These are phyloP conservation scores for Blyttiomyces sp. DNA, from an alignment of 371 early-diverging fungal species.

Conservation along the genomic window DNA sequence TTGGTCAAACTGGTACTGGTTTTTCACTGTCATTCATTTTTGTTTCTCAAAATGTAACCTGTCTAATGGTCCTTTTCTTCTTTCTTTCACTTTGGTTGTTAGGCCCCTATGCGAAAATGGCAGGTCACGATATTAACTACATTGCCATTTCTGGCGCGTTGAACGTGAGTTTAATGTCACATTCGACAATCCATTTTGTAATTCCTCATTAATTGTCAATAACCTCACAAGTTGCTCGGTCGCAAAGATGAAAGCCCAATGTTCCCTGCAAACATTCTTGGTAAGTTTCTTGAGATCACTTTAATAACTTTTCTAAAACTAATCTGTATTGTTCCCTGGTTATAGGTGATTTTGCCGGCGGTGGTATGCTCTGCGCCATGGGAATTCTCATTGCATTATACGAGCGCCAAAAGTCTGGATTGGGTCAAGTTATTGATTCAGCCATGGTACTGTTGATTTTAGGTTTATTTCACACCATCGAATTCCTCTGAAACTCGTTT, in stretches of 20 bases:
- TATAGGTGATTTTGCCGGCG: conserved; percentile 74
- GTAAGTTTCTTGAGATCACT: conserved; percentile 11
- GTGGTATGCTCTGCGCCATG: conserved; percentile 65
- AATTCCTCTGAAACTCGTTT: too few species aligned
- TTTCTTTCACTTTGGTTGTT: neutral
- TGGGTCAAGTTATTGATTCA: conserved; percentile 71
- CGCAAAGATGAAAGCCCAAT: conserved; percentile 55
- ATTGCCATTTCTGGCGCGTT: conserved; percentile 67
- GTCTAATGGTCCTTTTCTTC: neutral
- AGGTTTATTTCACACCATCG: neutral
- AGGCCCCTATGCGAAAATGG: conserved; percentile 49
- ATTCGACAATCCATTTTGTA: neutral
- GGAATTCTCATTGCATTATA: conserved; percentile 67
- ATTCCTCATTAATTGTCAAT: neutral
- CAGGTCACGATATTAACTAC: conserved; percentile 80
- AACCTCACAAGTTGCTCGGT: conserved; percentile 39
- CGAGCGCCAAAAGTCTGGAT: conserved; percentile 58
- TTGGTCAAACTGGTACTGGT: conserved; percentile 57
- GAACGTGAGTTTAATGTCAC: conserved; percentile 31
- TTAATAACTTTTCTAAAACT: neutral
- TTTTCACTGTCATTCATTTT: neutral
- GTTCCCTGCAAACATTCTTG: conserved; percentile 65
- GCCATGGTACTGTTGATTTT: conserved; percentile 51
- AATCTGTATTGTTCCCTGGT: conserved; percentile 28
- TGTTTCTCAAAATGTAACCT: neutral